Evolutionary conservation across 2,329 filamentous ascomycete species (phyloP).

Genomic region (Sphaerostilbella broomeana): DNA sequence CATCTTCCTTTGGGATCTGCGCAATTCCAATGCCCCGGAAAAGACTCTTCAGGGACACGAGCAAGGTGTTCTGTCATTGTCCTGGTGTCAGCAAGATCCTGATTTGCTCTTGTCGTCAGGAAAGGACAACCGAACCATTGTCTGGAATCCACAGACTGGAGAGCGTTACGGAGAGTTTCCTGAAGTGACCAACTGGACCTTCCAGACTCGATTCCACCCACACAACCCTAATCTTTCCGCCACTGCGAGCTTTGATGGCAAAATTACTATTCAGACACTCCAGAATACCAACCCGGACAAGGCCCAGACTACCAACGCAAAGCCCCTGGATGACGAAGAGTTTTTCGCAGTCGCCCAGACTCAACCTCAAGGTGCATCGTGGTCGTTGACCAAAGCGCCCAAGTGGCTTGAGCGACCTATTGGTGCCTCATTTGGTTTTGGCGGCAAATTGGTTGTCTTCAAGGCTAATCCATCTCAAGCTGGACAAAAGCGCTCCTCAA

Average conservation of each 20-base stretch:
- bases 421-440: slow-evolving; percentile 89
- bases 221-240: slow-evolving; percentile 87
- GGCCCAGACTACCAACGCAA: slow-evolving; percentile 60
- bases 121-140: slow-evolving; percentile 91
- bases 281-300: slow-evolving; percentile 83
- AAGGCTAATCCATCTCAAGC: slow-evolving; percentile 50
- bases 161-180: slow-evolving; percentile 86
- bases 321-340: slow-evolving; percentile 78
- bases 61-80: slow-evolving; percentile 84
- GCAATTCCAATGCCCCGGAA: slow-evolving; percentile 94
- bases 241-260: slow-evolving; percentile 94
- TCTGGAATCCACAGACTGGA: slow-evolving; percentile 94
- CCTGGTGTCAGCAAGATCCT: slow-evolving; percentile 90
- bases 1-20: slow-evolving; percentile 88
- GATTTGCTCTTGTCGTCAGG: slow-evolving; percentile 87
- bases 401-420: slow-evolving; percentile 84
- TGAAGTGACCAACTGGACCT: slow-evolving; percentile 98
- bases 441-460: slow-evolving; percentile 82
- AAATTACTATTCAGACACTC: slow-evolving; percentile 86
- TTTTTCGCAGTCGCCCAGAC: slow-evolving; percentile 94
- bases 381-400: slow-evolving; percentile 78
- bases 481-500: slow-evolving; percentile 63
- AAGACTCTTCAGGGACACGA: slow-evolving; percentile 85
- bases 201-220: slow-evolving; percentile 90
- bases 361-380: slow-evolving; percentile 83